Evolutionary conservation across 2,329 filamentous ascomycete genomes (phyloP), one percentile per base, ranked within the genome.

Genomic region (Fusarium coffeatum): DNA sequence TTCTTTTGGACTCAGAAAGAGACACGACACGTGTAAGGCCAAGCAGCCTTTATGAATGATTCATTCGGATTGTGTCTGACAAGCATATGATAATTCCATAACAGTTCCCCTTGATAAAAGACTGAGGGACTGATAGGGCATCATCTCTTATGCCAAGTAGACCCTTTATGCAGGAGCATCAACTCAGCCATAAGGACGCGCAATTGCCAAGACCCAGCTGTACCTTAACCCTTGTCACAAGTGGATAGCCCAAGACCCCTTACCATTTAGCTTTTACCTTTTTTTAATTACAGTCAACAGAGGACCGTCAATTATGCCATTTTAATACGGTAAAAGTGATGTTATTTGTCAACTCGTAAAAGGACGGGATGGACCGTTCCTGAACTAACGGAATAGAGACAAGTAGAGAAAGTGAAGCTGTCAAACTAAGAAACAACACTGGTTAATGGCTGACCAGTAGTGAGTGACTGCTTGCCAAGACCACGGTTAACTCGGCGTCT

Each of bases 111-210:
- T 18, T 1, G 0, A 6, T 6, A 6, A 5, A 18, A 2, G 3
- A 18, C 9, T n/a, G 10, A 37, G 18, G 5, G 18, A 6, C 2
- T n/a, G 34, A 0, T 37, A 37, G 4, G 18, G 34, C 18, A 0
- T 37, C 34, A 37, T 37, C 34, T 1, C 4, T 37, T 4, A 10
- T 20, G 64, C 57, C 63, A 67, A 67, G 50, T 9, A 37, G 49
- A 67, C 63, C 47, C 47, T 67, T 61, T 3, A 69, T 69, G 66
- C 48, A 69, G 41, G 58, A 60, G 28, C 9, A 13, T 28, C 12
- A 43, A 49, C 67, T 60, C 67, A 71, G 67, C 67, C 67, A 68
- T 64, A 27, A 32, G 59, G 67, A 71, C 67, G 67, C 67, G 67
- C 67, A 71, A 71, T 66, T 55, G 64, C 64, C 63, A 66, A 66